Percentiles rank a stretch among this genome's conserved stretches.
phyloP scores from a whole-genome alignment of 352 stramenopile genomes.

The Globisporangium perplexum region DNA sequence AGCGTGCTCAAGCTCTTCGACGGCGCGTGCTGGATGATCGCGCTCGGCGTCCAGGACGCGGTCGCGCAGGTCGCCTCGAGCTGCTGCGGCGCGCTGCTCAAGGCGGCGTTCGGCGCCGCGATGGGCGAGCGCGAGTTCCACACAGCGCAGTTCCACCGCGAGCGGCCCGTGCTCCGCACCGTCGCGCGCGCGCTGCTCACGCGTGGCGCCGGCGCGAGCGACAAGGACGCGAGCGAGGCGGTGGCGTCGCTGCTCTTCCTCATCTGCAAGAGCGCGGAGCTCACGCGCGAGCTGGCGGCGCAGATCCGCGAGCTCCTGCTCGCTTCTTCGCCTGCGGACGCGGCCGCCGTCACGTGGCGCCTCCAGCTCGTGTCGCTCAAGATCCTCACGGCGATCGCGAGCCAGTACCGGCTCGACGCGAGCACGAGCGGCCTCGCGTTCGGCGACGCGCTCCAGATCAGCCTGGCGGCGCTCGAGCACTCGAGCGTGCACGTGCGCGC shows the following conservation, averaged over 20 bases:
- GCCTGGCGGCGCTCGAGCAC: constrained; percentile 56
- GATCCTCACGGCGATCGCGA: constrained; percentile 70
- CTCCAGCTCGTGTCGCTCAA: constrained; percentile 73
- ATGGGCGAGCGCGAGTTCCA: constrained; percentile 66
- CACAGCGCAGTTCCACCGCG: constrained; percentile 42
- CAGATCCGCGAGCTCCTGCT: constrained; percentile 50
- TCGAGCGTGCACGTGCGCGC: constrained; percentile 73
- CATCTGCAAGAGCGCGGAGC: constrained; percentile 74
- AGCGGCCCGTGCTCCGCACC: constrained; percentile 36
- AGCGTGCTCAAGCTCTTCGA: constrained; percentile 51
- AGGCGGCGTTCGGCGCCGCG: constrained; percentile 46
- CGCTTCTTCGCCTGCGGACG: too few relatives aligned
- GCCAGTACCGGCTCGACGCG: constrained; percentile 72
- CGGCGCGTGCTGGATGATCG: constrained; percentile 55
- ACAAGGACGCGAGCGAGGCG: constrained; percentile 76
- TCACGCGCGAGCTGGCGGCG: constrained; percentile 48
- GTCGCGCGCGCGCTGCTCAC: constrained; percentile 41
- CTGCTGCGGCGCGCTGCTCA: constrained; percentile 56
- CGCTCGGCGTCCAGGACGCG: constrained; percentile 44
- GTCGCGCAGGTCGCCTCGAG: constrained; percentile 61
- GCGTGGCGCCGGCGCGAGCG: constrained; percentile 56
- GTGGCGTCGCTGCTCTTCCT: constrained; percentile 71
- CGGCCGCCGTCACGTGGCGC: too few relatives aligned
- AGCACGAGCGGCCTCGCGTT: constrained; percentile 50
- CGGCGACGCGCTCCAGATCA: constrained; percentile 56